Conservation (phyloP, 2,329 filamentous ascomycete species). For the Colletotrichum sojae region DNA sequence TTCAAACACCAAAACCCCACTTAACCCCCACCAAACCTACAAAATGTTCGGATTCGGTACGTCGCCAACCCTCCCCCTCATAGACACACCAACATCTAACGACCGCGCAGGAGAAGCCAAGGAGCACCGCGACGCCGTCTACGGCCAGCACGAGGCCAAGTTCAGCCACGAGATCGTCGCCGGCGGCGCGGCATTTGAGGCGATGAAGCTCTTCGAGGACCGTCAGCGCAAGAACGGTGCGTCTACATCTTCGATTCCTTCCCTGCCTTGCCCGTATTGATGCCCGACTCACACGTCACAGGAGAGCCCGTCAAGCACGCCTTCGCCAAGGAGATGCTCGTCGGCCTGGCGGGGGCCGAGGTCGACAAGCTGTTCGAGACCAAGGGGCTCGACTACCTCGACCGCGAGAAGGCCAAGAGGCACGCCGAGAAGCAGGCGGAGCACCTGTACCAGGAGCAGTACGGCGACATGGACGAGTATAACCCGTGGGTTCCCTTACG, state of each 20-base stretch:
- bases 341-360: slow-evolving; percentile 80
- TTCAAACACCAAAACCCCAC: background rate
- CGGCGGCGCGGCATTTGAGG: slow-evolving; percentile 83
- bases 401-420: slow-evolving; percentile 70
- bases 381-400: slow-evolving; percentile 74
- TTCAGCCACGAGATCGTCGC: slow-evolving; percentile 78
- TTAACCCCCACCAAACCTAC: background rate
- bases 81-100: background rate
- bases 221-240: slow-evolving; percentile 78
- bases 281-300: slow-evolving; percentile 46
- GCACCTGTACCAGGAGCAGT: slow-evolving; percentile 74
- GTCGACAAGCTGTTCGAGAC: slow-evolving; percentile 83
- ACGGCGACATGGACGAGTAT: slow-evolving; percentile 66
- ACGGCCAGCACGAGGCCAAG: slow-evolving; percentile 48
- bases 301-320: slow-evolving; percentile 79
- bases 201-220: slow-evolving; percentile 86
- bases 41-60: slow-evolving; percentile 43
- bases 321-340: slow-evolving; percentile 84
- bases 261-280: background rate
- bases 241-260: slow-evolving; percentile 37
- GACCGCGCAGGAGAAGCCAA: slow-evolving; percentile 34
- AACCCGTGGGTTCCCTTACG: slow-evolving; percentile 65
- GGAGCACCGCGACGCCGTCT: slow-evolving; percentile 44
- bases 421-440: slow-evolving; percentile 72
- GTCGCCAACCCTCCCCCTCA: background rate